Base-by-base conservation (phyloP, 1,284 basidiomycete genomes). In the Schizophyllum commune region DNA sequence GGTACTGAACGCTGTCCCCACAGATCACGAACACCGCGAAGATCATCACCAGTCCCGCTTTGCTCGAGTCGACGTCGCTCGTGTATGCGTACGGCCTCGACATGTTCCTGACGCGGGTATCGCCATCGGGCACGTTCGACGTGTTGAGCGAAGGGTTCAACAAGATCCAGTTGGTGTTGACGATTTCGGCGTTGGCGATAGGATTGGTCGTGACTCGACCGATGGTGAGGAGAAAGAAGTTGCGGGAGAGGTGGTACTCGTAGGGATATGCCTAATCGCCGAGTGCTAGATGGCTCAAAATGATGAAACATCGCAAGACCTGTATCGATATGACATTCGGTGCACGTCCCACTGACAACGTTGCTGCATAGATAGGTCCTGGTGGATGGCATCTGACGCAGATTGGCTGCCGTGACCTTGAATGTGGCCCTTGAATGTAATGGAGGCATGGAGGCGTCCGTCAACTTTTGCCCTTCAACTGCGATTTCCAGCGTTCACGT, bases 81-180 rank as follows among this genome's bases (percentile, higher is more conserved):
- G 83, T 98, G 9, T 86, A 98, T 66, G 86, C 87, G 0, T 86
- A 88, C 65, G 95, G 95, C 4, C 79, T 95, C 15, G 96, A 98
- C 73, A 77, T 96, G 64, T 96, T 98, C 79, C 76, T 85, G 32
- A 91, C 91, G 5, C 83, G 92, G 15, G 81, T 94, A 4, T 83
- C 92, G 51, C 94, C 97, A 0, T 94, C 91, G 2, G 88, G 86
- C 27, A 94, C 92, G 27, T 99, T 99, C 69, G 96, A 99, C 70
- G 86, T 96, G n/a, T 82, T 97, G 13, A 92, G 83, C 70, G 86
- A 92, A 73, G 84, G 81, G 69, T 99, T 99, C 75, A 98, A 98
- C 78, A 98, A 98, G 79, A 78, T 79, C 0, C 96, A 99, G 74
- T 80, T 99, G 32, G 83, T 97, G 63, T 72, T 95, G 54, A 98